Base-by-base conservation (phyloP, 1,284 basidiomycete genomes). In the Boletus sp. region DNA sequence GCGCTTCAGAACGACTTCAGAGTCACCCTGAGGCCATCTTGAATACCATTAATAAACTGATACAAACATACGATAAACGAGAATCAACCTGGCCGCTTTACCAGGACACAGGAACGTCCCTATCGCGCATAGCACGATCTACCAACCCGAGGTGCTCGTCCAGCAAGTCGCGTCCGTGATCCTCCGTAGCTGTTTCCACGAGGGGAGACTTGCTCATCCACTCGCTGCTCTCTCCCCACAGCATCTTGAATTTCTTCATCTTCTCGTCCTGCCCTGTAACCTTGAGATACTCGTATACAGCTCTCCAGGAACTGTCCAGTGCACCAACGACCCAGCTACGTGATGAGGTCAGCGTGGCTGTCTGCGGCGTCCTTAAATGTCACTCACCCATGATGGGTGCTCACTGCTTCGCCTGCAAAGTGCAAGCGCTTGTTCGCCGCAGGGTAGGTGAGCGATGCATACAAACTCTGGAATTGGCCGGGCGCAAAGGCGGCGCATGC, bases 221-320 rank as follows among this genome's bases (percentile, higher is more conserved):
- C n/a, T 61, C 60, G 10, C 13, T 4, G n/a, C 48, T 65, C 20
- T 39, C 46, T 0, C 60, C 58, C 60, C 62, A 61, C 0, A 55
- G 14, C 20, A 1, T 17, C 29, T 33, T 48, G 50, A 65, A 52
- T 10, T 16, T 23, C 0, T 25, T n/a, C 1, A 52, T 52, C 41
- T 57, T 51, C 1, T 48, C 34, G 0, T 29, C 14, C 16, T 65
- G 58, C 1, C 27, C 35, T 0, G 51, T 57, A 4, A 53, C 16
- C 14, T 46, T 47, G 26, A 65, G 53, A 32, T 63, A 65, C 23
- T 54, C 47, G 9, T 52, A 47, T 5, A 61, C 58, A 1, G 60
- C 60, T 20, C 50, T 52, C 62, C 59, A 64, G 8, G 60, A 46
- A 14, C 36, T 32, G 23, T 46, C 38, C 9, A 46, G 45, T 17